Conservation (phyloP, 2,329 filamentous ascomycete species). For the Beauveria scarabaeidicola region DNA sequence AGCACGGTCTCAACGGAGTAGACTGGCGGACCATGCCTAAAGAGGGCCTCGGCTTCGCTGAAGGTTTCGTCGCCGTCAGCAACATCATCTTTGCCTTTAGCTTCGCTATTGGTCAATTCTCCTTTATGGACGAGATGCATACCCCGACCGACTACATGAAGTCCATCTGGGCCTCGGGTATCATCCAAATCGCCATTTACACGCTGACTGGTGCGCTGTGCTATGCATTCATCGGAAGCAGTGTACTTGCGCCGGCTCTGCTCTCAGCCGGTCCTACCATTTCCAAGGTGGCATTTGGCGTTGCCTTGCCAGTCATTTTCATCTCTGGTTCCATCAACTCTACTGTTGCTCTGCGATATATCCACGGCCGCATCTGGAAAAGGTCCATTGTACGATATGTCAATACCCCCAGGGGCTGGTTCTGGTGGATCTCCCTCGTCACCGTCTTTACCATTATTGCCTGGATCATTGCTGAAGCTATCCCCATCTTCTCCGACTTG, state of each 20-base stretch:
- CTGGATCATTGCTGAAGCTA: slow-evolving; percentile 61
- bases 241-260: slow-evolving; percentile 54
- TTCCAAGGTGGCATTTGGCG: slow-evolving; percentile 55
- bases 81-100: slow-evolving; percentile 61
- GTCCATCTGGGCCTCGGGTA: slow-evolving; percentile 49
- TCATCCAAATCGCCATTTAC: slow-evolving; percentile 51
- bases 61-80: slow-evolving; percentile 47
- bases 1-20: slow-evolving; percentile 5
- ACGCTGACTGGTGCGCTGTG: slow-evolving; percentile 54
- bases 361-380: slow-evolving; percentile 28
- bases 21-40: slow-evolving; percentile 29
- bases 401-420: slow-evolving; percentile 32
- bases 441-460: slow-evolving; percentile 49
- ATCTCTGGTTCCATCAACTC: slow-evolving; percentile 58
- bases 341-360: slow-evolving; percentile 28
- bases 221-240: slow-evolving; percentile 54
- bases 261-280: slow-evolving; percentile 47
- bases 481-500: slow-evolving; percentile 61
- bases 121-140: slow-evolving; percentile 36
- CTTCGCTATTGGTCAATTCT: slow-evolving; percentile 32
- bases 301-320: slow-evolving; percentile 59
- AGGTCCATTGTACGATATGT: slow-evolving; percentile 28
- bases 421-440: slow-evolving; percentile 49
- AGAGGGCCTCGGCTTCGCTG: slow-evolving; percentile 32
- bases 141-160: slow-evolving; percentile 30